phyloP scores from a whole-genome alignment of 2,329 filamentous ascomycete species.

The Fusarium sp. region DNA sequence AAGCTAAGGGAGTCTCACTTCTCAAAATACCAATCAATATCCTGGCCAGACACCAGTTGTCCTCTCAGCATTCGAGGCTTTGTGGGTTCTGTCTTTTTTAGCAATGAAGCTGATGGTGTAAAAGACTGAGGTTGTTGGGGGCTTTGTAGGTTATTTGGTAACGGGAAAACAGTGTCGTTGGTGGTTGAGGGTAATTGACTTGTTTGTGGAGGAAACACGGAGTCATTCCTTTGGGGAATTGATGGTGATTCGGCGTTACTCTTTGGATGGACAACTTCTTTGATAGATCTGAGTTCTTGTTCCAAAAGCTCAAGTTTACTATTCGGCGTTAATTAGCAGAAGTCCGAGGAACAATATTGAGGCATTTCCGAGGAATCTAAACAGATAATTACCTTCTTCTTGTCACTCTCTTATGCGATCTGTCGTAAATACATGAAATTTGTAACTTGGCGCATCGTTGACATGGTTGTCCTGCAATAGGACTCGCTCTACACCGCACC shows the following conservation, averaged over 20 bases:
- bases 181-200: constrained; percentile 23
- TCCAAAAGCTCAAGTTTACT: constrained; percentile 69
- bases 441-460: constrained; percentile 61
- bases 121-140: constrained; percentile 15
- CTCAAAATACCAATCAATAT: constrained; percentile 69
- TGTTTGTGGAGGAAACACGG: constrained; percentile 41
- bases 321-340: constrained; percentile 11
- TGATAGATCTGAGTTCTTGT: constrained; percentile 67
- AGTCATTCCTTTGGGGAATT: constrained; percentile 47
- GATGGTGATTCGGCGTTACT: constrained; percentile 44
- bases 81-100: constrained; percentile 48
- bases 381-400: constrained; percentile 56
- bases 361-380: not conserved
- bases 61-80: constrained; percentile 62
- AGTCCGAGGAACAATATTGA: constrained; percentile 5
- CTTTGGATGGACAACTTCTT: constrained; percentile 61
- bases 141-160: constrained; percentile 21
- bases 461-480: constrained; percentile 57
- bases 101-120: constrained; percentile 6
- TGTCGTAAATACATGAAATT: constrained; percentile 61
- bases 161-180: constrained; percentile 13
- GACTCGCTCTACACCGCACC: constrained; percentile 61
- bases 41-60: constrained; percentile 63
- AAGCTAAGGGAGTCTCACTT: constrained; percentile 53
- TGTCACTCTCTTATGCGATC: constrained; percentile 62